Conservation (phyloP, 2,329 filamentous ascomycete species). For the Camillea tinctor region DNA sequence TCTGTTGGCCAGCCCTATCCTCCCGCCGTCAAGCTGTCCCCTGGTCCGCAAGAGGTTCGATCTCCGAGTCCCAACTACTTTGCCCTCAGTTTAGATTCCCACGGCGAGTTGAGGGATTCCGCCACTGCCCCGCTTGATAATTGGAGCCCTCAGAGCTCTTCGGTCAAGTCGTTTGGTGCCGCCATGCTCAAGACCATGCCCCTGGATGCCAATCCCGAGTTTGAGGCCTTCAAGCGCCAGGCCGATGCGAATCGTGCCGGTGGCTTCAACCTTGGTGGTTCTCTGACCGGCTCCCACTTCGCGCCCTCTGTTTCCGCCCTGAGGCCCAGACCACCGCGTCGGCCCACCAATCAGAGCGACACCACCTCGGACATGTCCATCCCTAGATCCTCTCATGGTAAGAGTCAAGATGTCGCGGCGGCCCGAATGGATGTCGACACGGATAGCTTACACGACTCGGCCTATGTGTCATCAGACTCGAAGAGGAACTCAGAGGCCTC, state of each 20-base stretch:
- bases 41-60: conserved; percentile 37
- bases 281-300: conserved; percentile 48
- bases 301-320: conserved; percentile 32
- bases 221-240: conserved; percentile 73
- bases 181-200: conserved; percentile 68
- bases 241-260: conserved; percentile 61
- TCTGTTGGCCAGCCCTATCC: conserved; percentile 56
- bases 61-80: conserved; percentile 83
- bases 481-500: conserved; percentile 53
- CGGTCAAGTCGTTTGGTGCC: conserved; percentile 67
- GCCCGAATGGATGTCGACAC: conserved; percentile 44
- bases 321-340: conserved; percentile 45
- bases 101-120: conserved; percentile 61
- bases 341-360: conserved; percentile 50
- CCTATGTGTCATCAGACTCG: conserved; percentile 53
- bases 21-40: conserved; percentile 43
- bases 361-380: conserved; percentile 35
- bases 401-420: conserved; percentile 16
- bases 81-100: conserved; percentile 66
- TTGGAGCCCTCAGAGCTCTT: conserved; percentile 72
- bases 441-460: conserved; percentile 50
- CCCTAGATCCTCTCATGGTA: conserved; percentile 21
- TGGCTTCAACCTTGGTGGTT: conserved; percentile 47
- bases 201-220: conserved; percentile 76
- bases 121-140: conserved; percentile 64